Percentiles rank a stretch among this genome's conserved stretches.
Evolutionary conservation across 495 filamentous ascomycete genomes (phyloP).

Genomic region (Neurospora sp.): DNA sequence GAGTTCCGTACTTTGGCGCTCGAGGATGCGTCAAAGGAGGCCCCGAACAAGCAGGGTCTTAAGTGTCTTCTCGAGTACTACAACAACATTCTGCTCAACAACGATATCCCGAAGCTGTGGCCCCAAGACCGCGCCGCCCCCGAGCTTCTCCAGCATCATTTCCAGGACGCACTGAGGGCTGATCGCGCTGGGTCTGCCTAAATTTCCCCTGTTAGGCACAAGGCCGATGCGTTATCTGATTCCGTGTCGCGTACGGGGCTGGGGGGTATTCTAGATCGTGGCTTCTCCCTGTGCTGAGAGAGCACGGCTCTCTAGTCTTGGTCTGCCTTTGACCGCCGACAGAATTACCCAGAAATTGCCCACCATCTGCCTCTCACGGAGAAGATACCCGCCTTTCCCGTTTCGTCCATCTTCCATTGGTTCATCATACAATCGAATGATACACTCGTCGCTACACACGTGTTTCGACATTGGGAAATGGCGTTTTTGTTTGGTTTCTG

Average conservation of each 20-base stretch:
- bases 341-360: not conserved
- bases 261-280: not conserved
- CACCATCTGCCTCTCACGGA: not conserved
- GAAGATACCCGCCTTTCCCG: not conserved
- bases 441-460: not conserved
- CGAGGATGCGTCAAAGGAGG: constrained; percentile 45
- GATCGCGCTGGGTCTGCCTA: not conserved
- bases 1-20: constrained; percentile 65
- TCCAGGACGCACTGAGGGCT: constrained; percentile 14
- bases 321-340: not conserved
- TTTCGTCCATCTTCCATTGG: not conserved
- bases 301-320: not conserved
- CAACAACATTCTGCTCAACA: constrained; percentile 16
- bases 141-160: constrained; percentile 16
- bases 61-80: constrained; percentile 20
- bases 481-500: not conserved
- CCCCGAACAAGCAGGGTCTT: constrained; percentile 12
- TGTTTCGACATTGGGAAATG: not conserved
- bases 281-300: not conserved
- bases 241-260: not conserved
- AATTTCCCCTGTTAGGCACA: not conserved
- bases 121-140: constrained; percentile 16
- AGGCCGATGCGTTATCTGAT: not conserved
- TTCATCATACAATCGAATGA: not conserved
- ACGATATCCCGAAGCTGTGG: constrained; percentile 20